phyloP scores from a whole-genome alignment of 345 rosid genomes.

The Garcia nutans region DNA sequence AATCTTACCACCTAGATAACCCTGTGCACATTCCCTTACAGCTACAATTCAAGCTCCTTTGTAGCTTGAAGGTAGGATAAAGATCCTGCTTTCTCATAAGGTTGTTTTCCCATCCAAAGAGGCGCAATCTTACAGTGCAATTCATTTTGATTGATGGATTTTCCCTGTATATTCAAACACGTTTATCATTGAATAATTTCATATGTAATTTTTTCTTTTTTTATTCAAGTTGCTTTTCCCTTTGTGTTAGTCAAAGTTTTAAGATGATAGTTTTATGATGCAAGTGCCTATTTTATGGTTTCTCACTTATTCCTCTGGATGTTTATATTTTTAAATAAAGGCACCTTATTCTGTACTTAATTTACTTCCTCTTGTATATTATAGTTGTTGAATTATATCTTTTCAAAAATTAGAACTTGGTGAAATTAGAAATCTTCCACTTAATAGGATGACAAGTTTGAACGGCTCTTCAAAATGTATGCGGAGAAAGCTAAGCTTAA shows the following conservation, averaged over 20 bases:
- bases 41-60: not conserved
- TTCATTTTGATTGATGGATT: not conserved
- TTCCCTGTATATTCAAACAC: not conserved
- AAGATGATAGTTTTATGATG: not conserved
- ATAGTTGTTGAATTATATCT: not conserved
- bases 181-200: not conserved
- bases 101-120: not conserved
- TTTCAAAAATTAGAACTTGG: not conserved
- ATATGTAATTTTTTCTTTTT: not conserved
- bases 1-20: not conserved
- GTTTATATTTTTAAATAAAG: not conserved
- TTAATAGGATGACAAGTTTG: constrained; percentile 85
- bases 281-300: not conserved
- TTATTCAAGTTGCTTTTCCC: not conserved
- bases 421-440: not conserved
- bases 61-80: not conserved
- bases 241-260: not conserved
- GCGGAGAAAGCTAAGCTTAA: constrained; percentile 58
- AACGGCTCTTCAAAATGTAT: constrained; percentile 67
- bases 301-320: not conserved
- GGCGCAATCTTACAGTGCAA: not conserved
- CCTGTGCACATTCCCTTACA: not conserved
- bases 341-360: not conserved
- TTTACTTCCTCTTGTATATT: not conserved
- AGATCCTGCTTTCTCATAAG: not conserved